Evolutionary conservation across 495 filamentous ascomycete genomes (phyloP), one percentile per base, ranked within the genome.

Genomic region (Penicillium argentinense): DNA sequence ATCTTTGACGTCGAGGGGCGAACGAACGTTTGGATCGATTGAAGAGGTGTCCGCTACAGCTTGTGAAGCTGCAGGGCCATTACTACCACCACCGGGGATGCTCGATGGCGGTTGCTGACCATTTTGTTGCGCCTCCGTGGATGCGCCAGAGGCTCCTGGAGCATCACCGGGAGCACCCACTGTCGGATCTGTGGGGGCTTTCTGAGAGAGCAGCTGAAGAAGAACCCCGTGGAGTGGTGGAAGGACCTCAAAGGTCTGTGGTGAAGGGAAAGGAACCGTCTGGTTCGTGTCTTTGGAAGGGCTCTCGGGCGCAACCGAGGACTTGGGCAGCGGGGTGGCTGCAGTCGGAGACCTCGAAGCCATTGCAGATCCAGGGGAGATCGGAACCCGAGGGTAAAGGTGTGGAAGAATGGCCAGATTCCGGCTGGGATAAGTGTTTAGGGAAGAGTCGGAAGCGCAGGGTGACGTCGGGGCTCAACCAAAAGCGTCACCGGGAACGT

Each of bases 211-310:
- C 25, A 96, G 80, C 29, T 85, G 87, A 45, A 82, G 73, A 34
- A 97, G 79, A 54, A 96, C 80, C 9, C 81, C 76, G 62, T 88
- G 81, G 37, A 97, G 78, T 38, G 89, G 79, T 40, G 93, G 90
- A 38, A 97, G 76, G 49, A 89, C 82, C 75, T 96, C 91, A 66
- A 96, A 85, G 14, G 82, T 82, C 47, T 78, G 68, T 4, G 80
- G 78, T 38, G 76, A 54, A 45, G 77, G 81, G 40, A 82, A 73
- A 5, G 66, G 54, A 13, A 69, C 63, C 21, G 71, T 80, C 74
- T 44, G 80, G 63, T 36, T 36, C 12, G 14, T 14, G 47, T 54
- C 59, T 56, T 57, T 64, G n/a, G 46, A 33, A 28, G 70, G 72
- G 21, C 64, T 70, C 48, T 72, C 64, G 47, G 70, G 72, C 39